Conservation (phyloP, 176 grass and related monocot genomes). For the Rhynchospora pubera region DNA sequence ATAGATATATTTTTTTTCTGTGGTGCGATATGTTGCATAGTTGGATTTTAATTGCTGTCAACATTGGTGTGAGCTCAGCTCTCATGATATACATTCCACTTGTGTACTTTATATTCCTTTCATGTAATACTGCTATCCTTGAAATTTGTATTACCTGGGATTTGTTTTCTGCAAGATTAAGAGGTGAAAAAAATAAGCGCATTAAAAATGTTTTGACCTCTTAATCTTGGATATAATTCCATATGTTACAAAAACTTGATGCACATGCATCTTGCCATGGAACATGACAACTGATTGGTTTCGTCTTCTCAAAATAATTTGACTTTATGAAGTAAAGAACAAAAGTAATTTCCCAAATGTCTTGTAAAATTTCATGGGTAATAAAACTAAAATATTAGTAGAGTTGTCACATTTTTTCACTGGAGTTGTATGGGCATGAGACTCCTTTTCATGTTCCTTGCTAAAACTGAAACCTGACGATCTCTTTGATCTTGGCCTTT, state of each 20-base stretch:
- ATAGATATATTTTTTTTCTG: no score
- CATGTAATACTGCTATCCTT: background rate
- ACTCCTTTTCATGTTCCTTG: background rate
- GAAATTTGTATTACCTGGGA: background rate
- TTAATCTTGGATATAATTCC: constrained; percentile 1
- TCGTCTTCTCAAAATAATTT: background rate
- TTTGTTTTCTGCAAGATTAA: background rate
- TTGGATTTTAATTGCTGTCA: background rate
- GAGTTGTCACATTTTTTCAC: background rate
- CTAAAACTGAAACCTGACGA: background rate
- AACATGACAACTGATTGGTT: background rate
- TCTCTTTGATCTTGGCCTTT: background rate
- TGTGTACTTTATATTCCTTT: background rate
- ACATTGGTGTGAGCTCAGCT: background rate
- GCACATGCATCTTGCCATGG: background rate
- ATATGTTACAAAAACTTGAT: background rate
- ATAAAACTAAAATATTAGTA: background rate
- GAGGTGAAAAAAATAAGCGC: background rate
- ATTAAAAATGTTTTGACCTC: background rate
- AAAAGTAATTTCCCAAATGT: background rate
- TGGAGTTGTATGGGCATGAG: background rate
- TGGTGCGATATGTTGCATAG: background rate
- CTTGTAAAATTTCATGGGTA: background rate
- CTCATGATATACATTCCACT: background rate
- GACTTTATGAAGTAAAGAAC: background rate